Base-by-base conservation (phyloP, 495 filamentous ascomycete species). In the Cudoniella acicularis region DNA sequence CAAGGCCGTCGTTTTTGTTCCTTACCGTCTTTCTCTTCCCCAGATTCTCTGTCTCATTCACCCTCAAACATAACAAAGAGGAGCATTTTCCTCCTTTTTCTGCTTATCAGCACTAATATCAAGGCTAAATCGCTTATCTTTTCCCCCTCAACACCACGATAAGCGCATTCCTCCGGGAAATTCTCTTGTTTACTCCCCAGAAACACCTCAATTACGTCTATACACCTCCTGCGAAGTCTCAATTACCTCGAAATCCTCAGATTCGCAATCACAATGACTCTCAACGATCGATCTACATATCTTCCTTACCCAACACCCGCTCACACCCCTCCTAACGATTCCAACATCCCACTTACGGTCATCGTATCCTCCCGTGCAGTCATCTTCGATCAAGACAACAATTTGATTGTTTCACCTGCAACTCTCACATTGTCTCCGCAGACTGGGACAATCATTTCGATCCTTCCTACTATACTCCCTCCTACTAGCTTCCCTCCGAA, bases 361-460 rank as follows among this genome's bases (percentile, higher is more conserved):
- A 80, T 98, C 56, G 85, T 87, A 48, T 97, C 93, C 4, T 87
- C 87, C 1, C 84, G 91, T 60, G 88, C 90, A 41, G 83, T 98
- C 36, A 72, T 96, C 70, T 92, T 86, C 9, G 79, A 87, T 27
- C 83, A 87, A 22, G 72, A 81, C 52, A 74, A 83, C 55, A 75
- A 72, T 27, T 70, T 82, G 6, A 10, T 77, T 6, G 68, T 82
- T n/a, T 75, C 75, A 6, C 81, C 82, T 10, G 83, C 81, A 27
- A 96, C 93, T 17, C 80, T 98, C 59, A 80, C 88, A 46, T 77
- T 97, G 64, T 96, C 90, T 4, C 85, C 80, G 4, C 69, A 64
- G 25, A 89, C 91, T 1, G 94, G 94, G 65, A 96, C 90, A 77
- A 94, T 98, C 72, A 80, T 86, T 20, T 86, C 88, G 6, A 79